A percentile compares a stretch with the other conserved stretches of the same genome.
These are phyloP conservation scores for Ceratobasidium sp. DNA, from an alignment of 1,284 basidiomycete genomes.

Conservation along the genomic window DNA sequence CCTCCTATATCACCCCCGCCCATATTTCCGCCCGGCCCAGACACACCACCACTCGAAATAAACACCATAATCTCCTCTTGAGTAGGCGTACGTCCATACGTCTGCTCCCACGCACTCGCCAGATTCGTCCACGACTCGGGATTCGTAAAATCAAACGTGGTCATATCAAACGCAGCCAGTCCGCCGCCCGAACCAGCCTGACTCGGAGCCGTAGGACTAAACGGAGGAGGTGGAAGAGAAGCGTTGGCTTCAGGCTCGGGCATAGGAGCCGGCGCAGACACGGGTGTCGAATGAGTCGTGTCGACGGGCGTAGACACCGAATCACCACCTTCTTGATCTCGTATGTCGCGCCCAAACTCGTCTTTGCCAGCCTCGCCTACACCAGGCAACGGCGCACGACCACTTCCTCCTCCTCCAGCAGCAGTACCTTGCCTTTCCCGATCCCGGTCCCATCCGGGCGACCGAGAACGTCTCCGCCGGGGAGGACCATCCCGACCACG, in stretches of 20 bases:
- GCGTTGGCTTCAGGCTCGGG: background rate
- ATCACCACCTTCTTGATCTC: background rate
- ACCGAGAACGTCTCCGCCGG: conserved; percentile 30
- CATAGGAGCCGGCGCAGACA: background rate
- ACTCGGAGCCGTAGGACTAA: background rate
- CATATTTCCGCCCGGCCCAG: background rate
- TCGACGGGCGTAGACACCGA: background rate
- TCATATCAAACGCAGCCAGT: conserved; percentile 28
- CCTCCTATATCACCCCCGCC: conserved; percentile 48
- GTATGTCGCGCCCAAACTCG: conserved; percentile 32
- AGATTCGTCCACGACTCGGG: conserved; percentile 38
- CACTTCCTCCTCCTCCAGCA: conserved; percentile 7
- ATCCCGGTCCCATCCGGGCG: conserved; percentile 2
- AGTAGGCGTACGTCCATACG: conserved; percentile 36
- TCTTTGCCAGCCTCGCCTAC: conserved; percentile 24
- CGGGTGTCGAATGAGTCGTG: conserved; percentile 1
- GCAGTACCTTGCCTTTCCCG: background rate
- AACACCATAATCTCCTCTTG: conserved; percentile 40
- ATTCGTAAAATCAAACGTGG: conserved; percentile 34
- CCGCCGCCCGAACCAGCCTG: background rate
- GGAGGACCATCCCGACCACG: background rate
- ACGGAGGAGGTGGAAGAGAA: background rate
- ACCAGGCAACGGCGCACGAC: conserved; percentile 24
- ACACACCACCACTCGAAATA: conserved; percentile 39
- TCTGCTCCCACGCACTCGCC: conserved; percentile 38